These are phyloP conservation scores for Backusella luteola DNA, from an alignment of 192 early-diverging fungal species.

Conservation along the genomic window DNA sequence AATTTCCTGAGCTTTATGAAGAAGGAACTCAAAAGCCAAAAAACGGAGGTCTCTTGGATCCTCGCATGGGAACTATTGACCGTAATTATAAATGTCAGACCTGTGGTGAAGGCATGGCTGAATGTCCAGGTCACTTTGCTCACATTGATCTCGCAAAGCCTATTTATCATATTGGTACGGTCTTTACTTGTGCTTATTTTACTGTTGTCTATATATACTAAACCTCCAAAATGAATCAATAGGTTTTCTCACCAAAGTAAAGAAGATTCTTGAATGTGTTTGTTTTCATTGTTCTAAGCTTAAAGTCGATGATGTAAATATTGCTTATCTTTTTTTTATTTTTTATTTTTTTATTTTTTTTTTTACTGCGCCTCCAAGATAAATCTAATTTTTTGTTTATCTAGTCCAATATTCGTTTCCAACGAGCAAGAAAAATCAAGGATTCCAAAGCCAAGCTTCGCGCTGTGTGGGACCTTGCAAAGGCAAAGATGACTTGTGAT, in stretches of 20 bases:
- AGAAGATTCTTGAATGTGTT: constrained; percentile 96
- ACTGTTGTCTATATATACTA: too few relatives aligned
- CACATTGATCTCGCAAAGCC: constrained; percentile 96
- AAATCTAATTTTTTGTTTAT: not conserved
- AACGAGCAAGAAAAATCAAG: constrained; percentile 57
- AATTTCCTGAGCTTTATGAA: constrained; percentile 83
- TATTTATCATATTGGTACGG: constrained; percentile 87
- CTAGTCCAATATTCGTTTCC: constrained; percentile 68
- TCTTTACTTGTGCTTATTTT: not conserved
- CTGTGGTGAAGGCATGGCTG: constrained; percentile 91
- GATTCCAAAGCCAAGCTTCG: constrained; percentile 75
- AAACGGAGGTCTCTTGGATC: constrained; percentile 85
- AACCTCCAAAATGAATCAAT: not conserved
- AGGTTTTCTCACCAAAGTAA: constrained; percentile 92
- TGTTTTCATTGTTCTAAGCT: constrained; percentile 94
- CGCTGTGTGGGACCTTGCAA: constrained; percentile 87
- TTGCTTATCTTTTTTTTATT: too few relatives aligned
- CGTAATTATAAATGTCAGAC: constrained; percentile 97
- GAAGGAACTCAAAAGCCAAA: constrained; percentile 84
- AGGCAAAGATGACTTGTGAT: constrained; percentile 81
- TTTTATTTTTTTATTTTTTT: not conserved
- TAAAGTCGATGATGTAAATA: constrained; percentile 76
- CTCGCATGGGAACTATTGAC: constrained; percentile 96
- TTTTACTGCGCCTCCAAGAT: not conserved
- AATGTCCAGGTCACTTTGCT: constrained; percentile 98